Percentiles rank a stretch among this genome's conserved stretches.
These are phyloP conservation scores for Ceratocystis albifundus DNA, from an alignment of 2,329 filamentous ascomycete species.

Conservation along the genomic window DNA sequence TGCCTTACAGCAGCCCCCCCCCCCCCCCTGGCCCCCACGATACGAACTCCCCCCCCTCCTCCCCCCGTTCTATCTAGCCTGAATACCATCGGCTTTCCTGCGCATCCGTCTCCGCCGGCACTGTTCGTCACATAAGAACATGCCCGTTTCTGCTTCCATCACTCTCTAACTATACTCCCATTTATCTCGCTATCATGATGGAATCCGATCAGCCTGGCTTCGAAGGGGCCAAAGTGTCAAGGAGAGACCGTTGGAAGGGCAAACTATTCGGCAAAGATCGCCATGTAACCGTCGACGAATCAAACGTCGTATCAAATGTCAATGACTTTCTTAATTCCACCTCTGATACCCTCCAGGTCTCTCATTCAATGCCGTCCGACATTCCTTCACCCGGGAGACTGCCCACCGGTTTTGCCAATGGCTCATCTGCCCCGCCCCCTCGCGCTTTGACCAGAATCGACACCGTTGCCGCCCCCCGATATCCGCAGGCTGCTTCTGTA, in stretches of 20 bases:
- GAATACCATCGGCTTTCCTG: conserved; percentile 26
- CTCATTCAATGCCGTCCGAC: conserved; percentile 35
- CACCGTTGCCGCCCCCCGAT: conserved; percentile 44
- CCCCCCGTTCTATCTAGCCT: background rate
- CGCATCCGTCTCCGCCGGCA: conserved; percentile 17
- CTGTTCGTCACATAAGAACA: conserved; percentile 4
- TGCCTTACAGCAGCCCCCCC: background rate
- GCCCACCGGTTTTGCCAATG: conserved; percentile 29
- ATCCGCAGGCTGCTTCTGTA: conserved; percentile 37
- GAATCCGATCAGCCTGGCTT: conserved; percentile 28
- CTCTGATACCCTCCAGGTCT: conserved; percentile 44
- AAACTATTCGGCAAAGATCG: conserved; percentile 45
- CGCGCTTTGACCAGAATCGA: conserved; percentile 38
- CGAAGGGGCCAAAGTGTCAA: conserved; percentile 39
- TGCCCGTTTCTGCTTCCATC: conserved; percentile 9
- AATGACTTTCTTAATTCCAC: conserved; percentile 47
- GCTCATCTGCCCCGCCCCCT: conserved; percentile 13
- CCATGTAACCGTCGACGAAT: conserved; percentile 29
- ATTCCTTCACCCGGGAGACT: conserved; percentile 27
- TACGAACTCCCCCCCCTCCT: background rate
- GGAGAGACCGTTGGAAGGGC: conserved; percentile 49
- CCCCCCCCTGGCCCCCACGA: background rate
- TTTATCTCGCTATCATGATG: conserved; percentile 16
- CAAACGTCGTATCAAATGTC: conserved; percentile 36
- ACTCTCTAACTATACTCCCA: background rate